These are phyloP conservation scores for Alternaria triticimaculans DNA, from an alignment of 2,329 filamentous ascomycete genomes.

Conservation along the genomic window DNA sequence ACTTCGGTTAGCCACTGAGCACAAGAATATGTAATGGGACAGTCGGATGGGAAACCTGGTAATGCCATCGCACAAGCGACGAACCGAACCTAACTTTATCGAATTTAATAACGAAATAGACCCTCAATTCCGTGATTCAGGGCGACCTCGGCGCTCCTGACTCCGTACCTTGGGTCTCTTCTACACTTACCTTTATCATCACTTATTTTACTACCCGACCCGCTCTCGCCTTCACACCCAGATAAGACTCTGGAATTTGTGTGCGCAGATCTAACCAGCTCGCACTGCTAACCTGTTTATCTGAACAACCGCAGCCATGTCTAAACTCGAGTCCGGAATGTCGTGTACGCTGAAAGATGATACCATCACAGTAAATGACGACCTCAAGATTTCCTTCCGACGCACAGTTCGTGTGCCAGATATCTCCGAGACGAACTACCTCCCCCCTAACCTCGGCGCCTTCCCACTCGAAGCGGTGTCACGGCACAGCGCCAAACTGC, in stretches of 20 bases:
- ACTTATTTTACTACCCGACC: background rate
- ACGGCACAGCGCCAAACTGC: conserved; percentile 41
- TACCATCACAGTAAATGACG: conserved; percentile 11
- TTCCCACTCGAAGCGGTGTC: conserved; percentile 19
- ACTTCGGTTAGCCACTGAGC: background rate
- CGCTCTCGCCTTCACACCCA: background rate
- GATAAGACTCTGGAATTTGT: background rate
- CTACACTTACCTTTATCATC: background rate
- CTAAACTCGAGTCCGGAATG: background rate
- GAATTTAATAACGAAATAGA: background rate
- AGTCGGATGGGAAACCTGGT: background rate
- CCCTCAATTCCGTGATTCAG: background rate
- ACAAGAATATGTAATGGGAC: background rate
- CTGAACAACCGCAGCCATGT: background rate
- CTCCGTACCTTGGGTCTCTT: background rate
- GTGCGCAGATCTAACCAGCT: background rate
- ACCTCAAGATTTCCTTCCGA: conserved; percentile 22
- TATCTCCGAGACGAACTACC: conserved; percentile 37
- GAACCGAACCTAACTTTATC: background rate
- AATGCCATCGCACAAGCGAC: background rate
- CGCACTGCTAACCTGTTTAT: background rate
- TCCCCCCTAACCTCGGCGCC: conserved; percentile 20
- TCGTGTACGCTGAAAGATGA: background rate
- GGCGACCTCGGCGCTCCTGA: background rate
- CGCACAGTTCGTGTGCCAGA: conserved; percentile 26